These are phyloP conservation scores for Phaeoacremonium minimum DNA, from an alignment of 2,329 filamentous ascomycete genomes.

Conservation along the genomic window DNA sequence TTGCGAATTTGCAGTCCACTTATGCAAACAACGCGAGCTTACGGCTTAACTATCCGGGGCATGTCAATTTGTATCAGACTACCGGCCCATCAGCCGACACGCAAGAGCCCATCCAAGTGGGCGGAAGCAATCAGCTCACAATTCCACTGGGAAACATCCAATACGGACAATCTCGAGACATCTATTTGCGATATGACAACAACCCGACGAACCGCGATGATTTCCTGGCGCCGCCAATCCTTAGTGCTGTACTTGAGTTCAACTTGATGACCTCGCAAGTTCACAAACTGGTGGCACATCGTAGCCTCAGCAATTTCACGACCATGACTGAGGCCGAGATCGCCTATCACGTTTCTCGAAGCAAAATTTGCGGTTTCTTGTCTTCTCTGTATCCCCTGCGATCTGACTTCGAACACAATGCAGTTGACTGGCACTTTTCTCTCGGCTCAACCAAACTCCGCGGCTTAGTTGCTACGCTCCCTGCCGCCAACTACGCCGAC, in stretches of 20 bases:
- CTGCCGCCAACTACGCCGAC: slow-evolving; percentile 28
- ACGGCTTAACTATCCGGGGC: slow-evolving; percentile 30
- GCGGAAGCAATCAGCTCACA: slow-evolving; percentile 21
- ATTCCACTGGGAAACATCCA: slow-evolving; percentile 48
- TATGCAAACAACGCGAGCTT: slow-evolving; percentile 45
- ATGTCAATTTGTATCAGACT: slow-evolving; percentile 31
- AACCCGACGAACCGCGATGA: slow-evolving; percentile 8
- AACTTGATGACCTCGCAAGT: slow-evolving; percentile 16
- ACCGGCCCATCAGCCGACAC: slow-evolving; percentile 33
- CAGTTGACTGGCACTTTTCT: not conserved
- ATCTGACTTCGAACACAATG: slow-evolving; percentile 28
- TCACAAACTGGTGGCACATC: slow-evolving; percentile 3
- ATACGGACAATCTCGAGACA: slow-evolving; percentile 56
- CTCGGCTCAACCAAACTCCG: slow-evolving; percentile 17
- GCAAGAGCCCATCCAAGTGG: slow-evolving; percentile 15
- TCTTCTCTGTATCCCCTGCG: slow-evolving; percentile 35
- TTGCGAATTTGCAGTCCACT: slow-evolving; percentile 57
- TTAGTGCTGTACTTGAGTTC: slow-evolving; percentile 31
- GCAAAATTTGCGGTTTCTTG: slow-evolving; percentile 44
- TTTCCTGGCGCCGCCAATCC: slow-evolving; percentile 9
- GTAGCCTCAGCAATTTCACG: slow-evolving; percentile 13
- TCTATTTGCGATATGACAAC: slow-evolving; percentile 37
- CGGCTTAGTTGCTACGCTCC: slow-evolving; percentile 26
- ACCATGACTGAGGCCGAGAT: slow-evolving; percentile 25
- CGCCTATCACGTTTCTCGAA: slow-evolving; percentile 49